phyloP scores from a whole-genome alignment of 2,329 filamentous ascomycete genomes.

The Alternaria gaisen region DNA sequence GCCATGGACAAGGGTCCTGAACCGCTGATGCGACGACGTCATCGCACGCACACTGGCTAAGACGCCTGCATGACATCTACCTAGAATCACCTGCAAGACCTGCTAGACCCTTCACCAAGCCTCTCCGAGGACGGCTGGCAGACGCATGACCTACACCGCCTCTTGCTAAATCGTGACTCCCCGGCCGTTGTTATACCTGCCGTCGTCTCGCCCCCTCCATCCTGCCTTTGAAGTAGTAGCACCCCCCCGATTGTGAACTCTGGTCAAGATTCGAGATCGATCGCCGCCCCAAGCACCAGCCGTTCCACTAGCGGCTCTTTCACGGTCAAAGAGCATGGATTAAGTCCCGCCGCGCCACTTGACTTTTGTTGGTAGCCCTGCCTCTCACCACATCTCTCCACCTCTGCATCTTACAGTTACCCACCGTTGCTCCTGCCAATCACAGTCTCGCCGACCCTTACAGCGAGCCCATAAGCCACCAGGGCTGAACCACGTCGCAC shows the following conservation, averaged over 20 bases:
- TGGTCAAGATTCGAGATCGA: neutral
- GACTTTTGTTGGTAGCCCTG: slow-evolving; percentile 9
- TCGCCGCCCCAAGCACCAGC: slow-evolving; percentile 8
- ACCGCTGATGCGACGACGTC: slow-evolving; percentile 23
- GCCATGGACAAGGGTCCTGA: slow-evolving; percentile 5
- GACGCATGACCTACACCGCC: slow-evolving; percentile 32
- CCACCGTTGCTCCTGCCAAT: slow-evolving; percentile 25
- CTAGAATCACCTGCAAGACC: slow-evolving; percentile 19
- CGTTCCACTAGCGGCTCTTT: slow-evolving; percentile 14
- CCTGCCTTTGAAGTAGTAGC: neutral
- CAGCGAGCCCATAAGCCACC: slow-evolving; percentile 6
- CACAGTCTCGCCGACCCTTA: slow-evolving; percentile 18
- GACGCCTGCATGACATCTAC: slow-evolving; percentile 26
- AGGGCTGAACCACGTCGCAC: slow-evolving; percentile 27
- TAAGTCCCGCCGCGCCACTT: slow-evolving; percentile 6
- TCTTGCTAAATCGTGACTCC: neutral
- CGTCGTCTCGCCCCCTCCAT: neutral
- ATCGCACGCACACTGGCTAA: slow-evolving; percentile 14
- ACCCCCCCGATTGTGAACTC: neutral
- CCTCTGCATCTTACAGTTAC: slow-evolving; percentile 1
- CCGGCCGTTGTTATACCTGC: slow-evolving; percentile 5
- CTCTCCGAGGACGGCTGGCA: slow-evolving; percentile 3
- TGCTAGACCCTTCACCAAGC: slow-evolving; percentile 16
- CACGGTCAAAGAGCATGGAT: slow-evolving; percentile 5
- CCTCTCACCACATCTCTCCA: slow-evolving; percentile 21